Conservation (phyloP, 1,284 basidiomycete species). For the Laetiporus sulphureus region DNA sequence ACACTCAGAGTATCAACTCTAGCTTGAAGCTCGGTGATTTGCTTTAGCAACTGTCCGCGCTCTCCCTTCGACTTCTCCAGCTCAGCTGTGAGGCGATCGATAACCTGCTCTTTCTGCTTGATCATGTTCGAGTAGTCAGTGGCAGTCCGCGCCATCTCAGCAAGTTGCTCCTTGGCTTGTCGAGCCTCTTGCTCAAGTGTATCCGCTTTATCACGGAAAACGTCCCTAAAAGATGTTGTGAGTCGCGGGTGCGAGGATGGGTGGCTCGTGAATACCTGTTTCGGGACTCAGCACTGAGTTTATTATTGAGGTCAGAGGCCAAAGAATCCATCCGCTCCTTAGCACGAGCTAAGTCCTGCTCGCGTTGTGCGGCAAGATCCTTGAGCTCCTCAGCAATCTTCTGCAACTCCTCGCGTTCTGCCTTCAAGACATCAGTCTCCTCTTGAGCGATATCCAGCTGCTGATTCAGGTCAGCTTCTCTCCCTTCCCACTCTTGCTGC, state of each 20-base stretch:
- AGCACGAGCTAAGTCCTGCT: slow-evolving; percentile 72
- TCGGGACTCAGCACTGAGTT: slow-evolving; percentile 60
- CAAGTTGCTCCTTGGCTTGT: slow-evolving; percentile 71
- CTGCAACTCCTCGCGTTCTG: slow-evolving; percentile 55
- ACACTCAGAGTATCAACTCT: slow-evolving; percentile 63
- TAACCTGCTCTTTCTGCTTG: slow-evolving; percentile 73
- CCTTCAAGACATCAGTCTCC: slow-evolving; percentile 49
- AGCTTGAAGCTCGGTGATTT: slow-evolving; percentile 60
- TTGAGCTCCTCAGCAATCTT: slow-evolving; percentile 70
- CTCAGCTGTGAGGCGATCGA: slow-evolving; percentile 54
- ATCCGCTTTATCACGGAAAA: slow-evolving; percentile 53
- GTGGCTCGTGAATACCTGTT: slow-evolving; percentile 47
- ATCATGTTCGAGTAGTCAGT: slow-evolving; percentile 78
- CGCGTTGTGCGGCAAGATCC: slow-evolving; percentile 64
- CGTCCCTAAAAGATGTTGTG: slow-evolving; percentile 42
- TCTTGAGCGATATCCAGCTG: slow-evolving; percentile 54
- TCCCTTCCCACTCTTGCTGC: slow-evolving; percentile 58
- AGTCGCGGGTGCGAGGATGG: background rate
- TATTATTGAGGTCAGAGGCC: slow-evolving; percentile 68
- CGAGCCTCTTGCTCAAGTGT: slow-evolving; percentile 61
- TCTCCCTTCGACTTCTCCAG: slow-evolving; percentile 48
- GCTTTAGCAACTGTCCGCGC: slow-evolving; percentile 46
- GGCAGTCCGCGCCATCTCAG: slow-evolving; percentile 72
- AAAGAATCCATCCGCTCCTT: slow-evolving; percentile 73
- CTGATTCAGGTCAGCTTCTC: slow-evolving; percentile 53